Conservation (phyloP, 2,329 filamentous ascomycete genomes). For the Trichophyton rubrum region DNA sequence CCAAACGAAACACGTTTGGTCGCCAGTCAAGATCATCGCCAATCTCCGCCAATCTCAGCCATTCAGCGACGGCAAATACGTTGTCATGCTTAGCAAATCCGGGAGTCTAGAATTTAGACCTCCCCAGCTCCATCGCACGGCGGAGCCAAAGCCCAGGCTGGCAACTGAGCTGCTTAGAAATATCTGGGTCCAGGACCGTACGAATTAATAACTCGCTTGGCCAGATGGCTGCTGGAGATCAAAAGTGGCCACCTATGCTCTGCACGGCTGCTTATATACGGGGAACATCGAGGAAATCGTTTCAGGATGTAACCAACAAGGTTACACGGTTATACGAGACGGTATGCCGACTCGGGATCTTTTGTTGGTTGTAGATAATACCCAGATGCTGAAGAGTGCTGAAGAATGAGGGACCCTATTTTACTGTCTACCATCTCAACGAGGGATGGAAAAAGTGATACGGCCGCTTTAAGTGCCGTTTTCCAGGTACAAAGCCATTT, state of each 20-base stretch:
- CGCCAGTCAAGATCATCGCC: neutral
- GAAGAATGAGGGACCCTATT: neutral
- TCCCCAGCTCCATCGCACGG: neutral
- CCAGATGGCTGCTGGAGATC: neutral
- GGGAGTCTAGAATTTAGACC: neutral
- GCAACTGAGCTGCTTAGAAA: neutral
- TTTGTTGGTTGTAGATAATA: neutral
- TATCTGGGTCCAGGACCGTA: neutral
- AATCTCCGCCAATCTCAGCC: neutral
- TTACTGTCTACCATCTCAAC: neutral
- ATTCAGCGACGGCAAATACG: neutral
- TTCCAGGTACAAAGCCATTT: neutral
- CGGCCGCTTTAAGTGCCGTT: neutral
- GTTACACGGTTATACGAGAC: neutral
- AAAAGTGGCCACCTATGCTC: neutral
- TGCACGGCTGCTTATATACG: slow-evolving; percentile 1
- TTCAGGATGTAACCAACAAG: neutral
- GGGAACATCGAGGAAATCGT: neutral
- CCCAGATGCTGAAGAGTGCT: neutral
- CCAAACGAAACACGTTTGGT: neutral
- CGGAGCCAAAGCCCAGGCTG: neutral
- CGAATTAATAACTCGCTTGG: neutral
- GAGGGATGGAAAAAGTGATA: neutral
- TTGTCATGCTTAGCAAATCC: neutral
- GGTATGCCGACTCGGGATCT: neutral